phyloP scores from a whole-genome alignment of 2,329 filamentous ascomycete genomes.

The Dendrostoma leiphaemia region DNA sequence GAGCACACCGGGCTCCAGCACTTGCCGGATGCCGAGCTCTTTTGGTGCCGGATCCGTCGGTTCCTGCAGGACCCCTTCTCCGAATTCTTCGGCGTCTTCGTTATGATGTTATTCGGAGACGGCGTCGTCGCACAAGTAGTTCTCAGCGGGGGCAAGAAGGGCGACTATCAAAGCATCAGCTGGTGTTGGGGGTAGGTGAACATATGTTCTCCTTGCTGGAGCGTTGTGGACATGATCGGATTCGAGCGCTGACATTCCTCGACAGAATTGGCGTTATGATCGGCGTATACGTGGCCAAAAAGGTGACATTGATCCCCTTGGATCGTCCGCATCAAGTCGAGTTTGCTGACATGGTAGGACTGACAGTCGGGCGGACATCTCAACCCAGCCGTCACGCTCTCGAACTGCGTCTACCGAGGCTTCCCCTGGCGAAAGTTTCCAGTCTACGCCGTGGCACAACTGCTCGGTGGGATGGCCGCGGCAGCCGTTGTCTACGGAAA shows the following conservation, averaged over 20 bases:
- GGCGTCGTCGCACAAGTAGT: constrained; percentile 70
- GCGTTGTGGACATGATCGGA: too few relatives aligned
- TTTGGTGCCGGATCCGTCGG: constrained; percentile 56
- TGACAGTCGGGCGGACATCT: constrained; percentile 57
- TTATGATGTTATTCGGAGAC: constrained; percentile 67
- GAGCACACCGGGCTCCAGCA: too few relatives aligned
- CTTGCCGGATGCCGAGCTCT: too few relatives aligned
- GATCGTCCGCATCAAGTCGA: not conserved
- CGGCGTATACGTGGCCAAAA: constrained; percentile 63
- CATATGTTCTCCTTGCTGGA: not conserved
- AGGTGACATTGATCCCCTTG: constrained; percentile 34
- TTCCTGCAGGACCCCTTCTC: constrained; percentile 58
- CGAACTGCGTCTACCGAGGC: constrained; percentile 66
- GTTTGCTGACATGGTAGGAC: not conserved
- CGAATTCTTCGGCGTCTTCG: constrained; percentile 68
- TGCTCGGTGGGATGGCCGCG: constrained; percentile 65
- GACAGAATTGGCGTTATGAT: constrained; percentile 66
- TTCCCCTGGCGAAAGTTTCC: constrained; percentile 70
- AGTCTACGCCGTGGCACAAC: constrained; percentile 63
- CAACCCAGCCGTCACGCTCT: constrained; percentile 69
- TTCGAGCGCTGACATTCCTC: too few relatives aligned
- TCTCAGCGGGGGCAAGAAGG: constrained; percentile 49
- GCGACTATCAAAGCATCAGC: constrained; percentile 47
- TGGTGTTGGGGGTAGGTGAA: constrained; percentile 48
- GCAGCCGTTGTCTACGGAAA: constrained; percentile 61